Conservation (phyloP, 2,329 filamentous ascomycete species). For the Metarhizium album region DNA sequence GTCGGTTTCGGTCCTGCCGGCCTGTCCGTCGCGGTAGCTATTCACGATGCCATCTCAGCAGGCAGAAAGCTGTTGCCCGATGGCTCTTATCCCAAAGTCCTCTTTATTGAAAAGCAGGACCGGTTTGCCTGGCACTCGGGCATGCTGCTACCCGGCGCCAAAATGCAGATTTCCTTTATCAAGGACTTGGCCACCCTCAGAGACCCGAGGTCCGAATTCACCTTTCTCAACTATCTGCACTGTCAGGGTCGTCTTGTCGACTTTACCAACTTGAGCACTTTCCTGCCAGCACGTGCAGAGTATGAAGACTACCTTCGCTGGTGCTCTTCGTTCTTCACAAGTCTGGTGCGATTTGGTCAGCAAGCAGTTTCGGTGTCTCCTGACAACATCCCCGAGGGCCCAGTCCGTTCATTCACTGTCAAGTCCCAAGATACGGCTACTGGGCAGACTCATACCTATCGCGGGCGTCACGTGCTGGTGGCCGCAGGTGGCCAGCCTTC, state of each 20-base stretch:
- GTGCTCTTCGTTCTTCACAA: slow-evolving; percentile 74
- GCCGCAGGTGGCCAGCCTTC: slow-evolving; percentile 52
- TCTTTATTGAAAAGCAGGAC: slow-evolving; percentile 79
- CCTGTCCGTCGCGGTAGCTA: slow-evolving; percentile 76
- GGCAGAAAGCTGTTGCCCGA: slow-evolving; percentile 31
- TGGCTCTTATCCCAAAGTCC: slow-evolving; percentile 52
- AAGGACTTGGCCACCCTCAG: slow-evolving; percentile 89
- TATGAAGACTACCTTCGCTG: slow-evolving; percentile 94
- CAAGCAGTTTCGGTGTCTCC: slow-evolving; percentile 66
- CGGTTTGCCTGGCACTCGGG: slow-evolving; percentile 88
- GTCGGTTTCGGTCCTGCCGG: slow-evolving; percentile 90
- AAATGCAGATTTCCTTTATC: slow-evolving; percentile 97
- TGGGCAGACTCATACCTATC: slow-evolving; percentile 39
- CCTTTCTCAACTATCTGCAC: slow-evolving; percentile 91
- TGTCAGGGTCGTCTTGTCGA: slow-evolving; percentile 69
- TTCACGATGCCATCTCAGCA: slow-evolving; percentile 64
- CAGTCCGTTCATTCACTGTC: slow-evolving; percentile 57
- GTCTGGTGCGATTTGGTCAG: slow-evolving; percentile 61
- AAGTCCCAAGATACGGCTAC: slow-evolving; percentile 51
- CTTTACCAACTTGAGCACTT: slow-evolving; percentile 85
- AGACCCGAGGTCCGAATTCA: slow-evolving; percentile 83
- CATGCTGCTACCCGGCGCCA: slow-evolving; percentile 86
- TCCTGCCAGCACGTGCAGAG: slow-evolving; percentile 74
- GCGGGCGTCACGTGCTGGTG: slow-evolving; percentile 54
- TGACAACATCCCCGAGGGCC: slow-evolving; percentile 26